phyloP scores from a whole-genome alignment of 2,329 filamentous ascomycete species.

The Beauveria brongniartii region DNA sequence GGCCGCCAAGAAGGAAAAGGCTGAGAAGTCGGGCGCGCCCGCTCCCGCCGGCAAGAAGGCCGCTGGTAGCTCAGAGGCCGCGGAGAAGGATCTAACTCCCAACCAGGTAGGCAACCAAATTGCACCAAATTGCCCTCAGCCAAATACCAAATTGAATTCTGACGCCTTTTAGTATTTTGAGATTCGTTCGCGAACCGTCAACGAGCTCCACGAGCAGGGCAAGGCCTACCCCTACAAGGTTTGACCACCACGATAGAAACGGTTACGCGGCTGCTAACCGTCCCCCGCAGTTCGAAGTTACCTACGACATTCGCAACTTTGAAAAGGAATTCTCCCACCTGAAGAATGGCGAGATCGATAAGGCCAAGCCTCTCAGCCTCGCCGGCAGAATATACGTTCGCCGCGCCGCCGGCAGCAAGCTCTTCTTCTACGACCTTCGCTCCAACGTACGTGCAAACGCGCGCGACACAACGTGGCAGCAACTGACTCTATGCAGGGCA shows the following conservation, averaged over 20 bases:
- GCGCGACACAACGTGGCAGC: not conserved
- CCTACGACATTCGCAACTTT: slow-evolving; percentile 75
- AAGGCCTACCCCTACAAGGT: slow-evolving; percentile 72
- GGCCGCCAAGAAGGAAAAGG: slow-evolving; percentile 80
- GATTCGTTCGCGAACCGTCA: slow-evolving; percentile 75
- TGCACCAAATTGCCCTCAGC: too few relatives aligned
- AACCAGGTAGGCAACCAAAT: slow-evolving; percentile 33
- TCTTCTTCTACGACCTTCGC: slow-evolving; percentile 75
- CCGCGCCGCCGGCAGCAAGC: slow-evolving; percentile 71
- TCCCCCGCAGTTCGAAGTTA: slow-evolving; percentile 59
- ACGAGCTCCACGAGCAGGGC: slow-evolving; percentile 32
- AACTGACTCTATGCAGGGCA: slow-evolving; percentile 29
- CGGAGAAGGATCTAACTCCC: slow-evolving; percentile 48
- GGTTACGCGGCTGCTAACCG: not conserved
- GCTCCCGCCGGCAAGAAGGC: slow-evolving; percentile 36
- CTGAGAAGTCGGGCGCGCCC: slow-evolving; percentile 68
- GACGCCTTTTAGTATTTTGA: slow-evolving; percentile 65
- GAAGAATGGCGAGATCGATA: slow-evolving; percentile 78
- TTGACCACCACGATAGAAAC: not conserved
- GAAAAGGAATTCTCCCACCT: slow-evolving; percentile 68
- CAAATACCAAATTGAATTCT: not conserved
- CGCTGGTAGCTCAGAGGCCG: slow-evolving; percentile 48
- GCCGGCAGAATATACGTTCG: slow-evolving; percentile 87
- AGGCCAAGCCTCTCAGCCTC: slow-evolving; percentile 66
- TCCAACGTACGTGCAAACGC: slow-evolving; percentile 22